Conservation (phyloP, 345 rosid species). For the Excoecaria agallocha region DNA sequence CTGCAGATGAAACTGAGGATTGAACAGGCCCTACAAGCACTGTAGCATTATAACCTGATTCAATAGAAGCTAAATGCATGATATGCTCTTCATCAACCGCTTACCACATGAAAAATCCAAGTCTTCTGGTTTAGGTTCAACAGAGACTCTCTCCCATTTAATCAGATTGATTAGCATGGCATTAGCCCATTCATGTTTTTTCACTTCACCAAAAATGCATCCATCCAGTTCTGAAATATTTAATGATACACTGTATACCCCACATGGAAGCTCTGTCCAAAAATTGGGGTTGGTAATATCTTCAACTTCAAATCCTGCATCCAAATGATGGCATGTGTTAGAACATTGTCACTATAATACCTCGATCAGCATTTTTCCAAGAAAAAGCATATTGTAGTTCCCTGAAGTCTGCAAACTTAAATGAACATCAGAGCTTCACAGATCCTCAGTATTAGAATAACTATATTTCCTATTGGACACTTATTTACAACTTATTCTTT, state of each 20-base stretch:
- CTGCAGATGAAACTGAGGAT: slow-evolving; percentile 34
- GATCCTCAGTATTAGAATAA: not conserved
- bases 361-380: not conserved
- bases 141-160: slow-evolving; percentile 62
- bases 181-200: slow-evolving; percentile 64
- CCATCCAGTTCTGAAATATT: slow-evolving; percentile 34
- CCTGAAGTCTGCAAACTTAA: not conserved
- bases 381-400: not conserved
- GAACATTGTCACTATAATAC: no score
- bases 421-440: not conserved
- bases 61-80: slow-evolving; percentile 14
- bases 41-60: slow-evolving; percentile 22
- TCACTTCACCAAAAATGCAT: slow-evolving; percentile 44
- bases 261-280: slow-evolving; percentile 95
- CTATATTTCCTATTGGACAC: not conserved
- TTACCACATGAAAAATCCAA: slow-evolving; percentile 17
- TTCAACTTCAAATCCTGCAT: slow-evolving; percentile 49
- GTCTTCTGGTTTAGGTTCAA: slow-evolving; percentile 53
- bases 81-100: slow-evolving; percentile 14
- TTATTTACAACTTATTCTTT: not conserved
- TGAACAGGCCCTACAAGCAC: slow-evolving; percentile 21
- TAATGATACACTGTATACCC: slow-evolving; percentile 61
- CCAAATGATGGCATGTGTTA: not conserved
- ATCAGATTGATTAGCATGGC: slow-evolving; percentile 51
- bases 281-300: slow-evolving; percentile 40